Conservation (phyloP, 129 eudicot genomes). For the Gnaphalium uliginosum region DNA sequence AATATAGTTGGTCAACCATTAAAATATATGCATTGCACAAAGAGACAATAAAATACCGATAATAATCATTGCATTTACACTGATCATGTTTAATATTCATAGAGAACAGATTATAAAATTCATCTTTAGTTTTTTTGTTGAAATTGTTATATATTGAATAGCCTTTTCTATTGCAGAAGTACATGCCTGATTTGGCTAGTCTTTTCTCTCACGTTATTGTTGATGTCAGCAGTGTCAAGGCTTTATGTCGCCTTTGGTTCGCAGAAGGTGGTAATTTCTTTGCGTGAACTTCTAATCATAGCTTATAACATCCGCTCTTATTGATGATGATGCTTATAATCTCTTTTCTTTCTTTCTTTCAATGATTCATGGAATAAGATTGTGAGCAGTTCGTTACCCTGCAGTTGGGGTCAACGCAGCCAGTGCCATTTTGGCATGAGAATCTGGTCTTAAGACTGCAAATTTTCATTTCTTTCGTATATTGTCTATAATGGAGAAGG, state of each 20-base stretch:
- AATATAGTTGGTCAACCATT: conserved; percentile 13
- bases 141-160: not conserved
- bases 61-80: not conserved
- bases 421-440: not conserved
- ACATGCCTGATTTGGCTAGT: conserved; percentile 85
- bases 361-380: not conserved
- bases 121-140: conserved; percentile 2
- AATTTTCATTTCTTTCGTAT: not conserved
- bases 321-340: not conserved
- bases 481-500: not conserved
- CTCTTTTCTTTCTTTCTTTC: not conserved
- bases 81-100: not conserved
- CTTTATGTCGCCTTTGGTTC: conserved; percentile 81
- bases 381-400: not conserved
- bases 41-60: not conserved
- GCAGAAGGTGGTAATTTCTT: conserved; percentile 55
- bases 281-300: not conserved
- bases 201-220: conserved; percentile 78
- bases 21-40: not conserved
- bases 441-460: not conserved
- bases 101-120: not conserved
- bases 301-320: not conserved
- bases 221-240: conserved; percentile 82
- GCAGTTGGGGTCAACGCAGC: not conserved
- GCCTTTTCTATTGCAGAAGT: conserved; percentile 53